phyloP scores from a whole-genome alignment of 495 filamentous ascomycete genomes.

The Glutinoglossum americanum region DNA sequence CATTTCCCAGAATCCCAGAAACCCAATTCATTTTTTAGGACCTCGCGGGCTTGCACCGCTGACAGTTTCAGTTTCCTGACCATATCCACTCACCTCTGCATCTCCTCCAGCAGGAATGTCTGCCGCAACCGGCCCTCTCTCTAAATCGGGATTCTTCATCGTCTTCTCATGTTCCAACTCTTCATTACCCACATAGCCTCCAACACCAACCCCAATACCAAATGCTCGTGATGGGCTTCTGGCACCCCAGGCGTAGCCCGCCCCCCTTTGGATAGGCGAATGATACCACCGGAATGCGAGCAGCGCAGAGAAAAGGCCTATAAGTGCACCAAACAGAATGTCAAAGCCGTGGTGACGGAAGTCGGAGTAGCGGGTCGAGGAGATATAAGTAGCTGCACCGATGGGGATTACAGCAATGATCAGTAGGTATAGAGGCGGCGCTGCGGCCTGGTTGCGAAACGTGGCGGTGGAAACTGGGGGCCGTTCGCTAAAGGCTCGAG shows the following conservation, averaged over 20 bases:
- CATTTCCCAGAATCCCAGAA: too few relatives aligned
- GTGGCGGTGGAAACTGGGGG: neutral
- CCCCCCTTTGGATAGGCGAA: constrained; percentile 13
- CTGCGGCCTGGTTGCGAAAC: constrained; percentile 28
- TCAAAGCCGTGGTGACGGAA: constrained; percentile 44
- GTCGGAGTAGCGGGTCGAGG: constrained; percentile 38
- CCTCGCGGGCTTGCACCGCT: neutral
- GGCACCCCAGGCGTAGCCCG: constrained; percentile 19
- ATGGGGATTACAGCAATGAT: constrained; percentile 33
- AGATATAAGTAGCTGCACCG: constrained; percentile 36
- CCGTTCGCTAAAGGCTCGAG: constrained; percentile 1
- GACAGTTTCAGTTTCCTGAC: neutral
- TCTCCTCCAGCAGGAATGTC: neutral
- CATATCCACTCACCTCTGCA: neutral
- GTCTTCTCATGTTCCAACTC: constrained; percentile 5
- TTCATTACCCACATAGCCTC: constrained; percentile 17
- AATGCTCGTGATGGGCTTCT: constrained; percentile 16
- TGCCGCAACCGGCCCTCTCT: neutral
- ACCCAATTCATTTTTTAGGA: neutral
- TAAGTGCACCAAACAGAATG: constrained; percentile 32
- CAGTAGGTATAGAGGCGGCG: constrained; percentile 36
- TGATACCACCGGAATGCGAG: constrained; percentile 41
- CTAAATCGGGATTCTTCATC: neutral
- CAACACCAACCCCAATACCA: constrained; percentile 19
- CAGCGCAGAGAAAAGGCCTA: constrained; percentile 34